Percentiles rank a stretch among this genome's conserved stretches.
These are phyloP conservation scores for Fusarium burgessii DNA, from an alignment of 2,329 filamentous ascomycete species.

Conservation along the genomic window DNA sequence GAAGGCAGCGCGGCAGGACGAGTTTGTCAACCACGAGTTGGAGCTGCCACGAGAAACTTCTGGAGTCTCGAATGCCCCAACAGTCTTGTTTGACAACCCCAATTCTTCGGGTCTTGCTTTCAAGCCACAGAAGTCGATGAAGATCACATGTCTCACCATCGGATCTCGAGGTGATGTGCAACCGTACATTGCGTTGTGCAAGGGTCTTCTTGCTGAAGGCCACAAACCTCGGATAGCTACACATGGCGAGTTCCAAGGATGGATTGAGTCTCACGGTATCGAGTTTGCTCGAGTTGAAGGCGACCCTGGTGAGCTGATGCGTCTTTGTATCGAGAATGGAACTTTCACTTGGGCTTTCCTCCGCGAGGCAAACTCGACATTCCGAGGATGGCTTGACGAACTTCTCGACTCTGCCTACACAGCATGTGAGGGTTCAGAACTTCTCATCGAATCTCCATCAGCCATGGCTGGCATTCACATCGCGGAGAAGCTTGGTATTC, in stretches of 20 bases:
- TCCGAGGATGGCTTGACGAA: slow-evolving; percentile 95
- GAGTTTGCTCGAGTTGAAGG: slow-evolving; percentile 90
- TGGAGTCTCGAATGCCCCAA: slow-evolving; percentile 69
- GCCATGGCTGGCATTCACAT: slow-evolving; percentile 99
- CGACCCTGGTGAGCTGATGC: slow-evolving; percentile 94
- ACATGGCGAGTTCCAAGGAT: slow-evolving; percentile 87
- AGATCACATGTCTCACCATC: slow-evolving; percentile 93
- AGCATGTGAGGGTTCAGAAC: slow-evolving; percentile 86
- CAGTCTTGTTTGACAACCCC: slow-evolving; percentile 90
- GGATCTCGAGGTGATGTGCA: slow-evolving; percentile 96
- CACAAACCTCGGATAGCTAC: slow-evolving; percentile 91
- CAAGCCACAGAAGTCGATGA: slow-evolving; percentile 83
- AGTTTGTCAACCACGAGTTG: slow-evolving; percentile 63
- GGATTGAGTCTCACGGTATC: slow-evolving; percentile 93
- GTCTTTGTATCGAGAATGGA: slow-evolving; percentile 94
- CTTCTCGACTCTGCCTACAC: slow-evolving; percentile 84
- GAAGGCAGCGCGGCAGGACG: slow-evolving; percentile 75
- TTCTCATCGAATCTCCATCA: slow-evolving; percentile 94
- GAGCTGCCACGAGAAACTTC: slow-evolving; percentile 61
- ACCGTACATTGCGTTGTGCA: slow-evolving; percentile 96
- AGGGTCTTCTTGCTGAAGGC: slow-evolving; percentile 87
- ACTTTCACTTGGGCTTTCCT: slow-evolving; percentile 96
- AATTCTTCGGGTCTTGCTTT: slow-evolving; percentile 90
- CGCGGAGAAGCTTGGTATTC: slow-evolving; percentile 90
- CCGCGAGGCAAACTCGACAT: slow-evolving; percentile 85